A percentile compares a stretch with the other conserved stretches of the same genome.
Conservation (phyloP, 768 basidiomycete genomes). For the Pseudohyphozyma bogoriensis region DNA sequence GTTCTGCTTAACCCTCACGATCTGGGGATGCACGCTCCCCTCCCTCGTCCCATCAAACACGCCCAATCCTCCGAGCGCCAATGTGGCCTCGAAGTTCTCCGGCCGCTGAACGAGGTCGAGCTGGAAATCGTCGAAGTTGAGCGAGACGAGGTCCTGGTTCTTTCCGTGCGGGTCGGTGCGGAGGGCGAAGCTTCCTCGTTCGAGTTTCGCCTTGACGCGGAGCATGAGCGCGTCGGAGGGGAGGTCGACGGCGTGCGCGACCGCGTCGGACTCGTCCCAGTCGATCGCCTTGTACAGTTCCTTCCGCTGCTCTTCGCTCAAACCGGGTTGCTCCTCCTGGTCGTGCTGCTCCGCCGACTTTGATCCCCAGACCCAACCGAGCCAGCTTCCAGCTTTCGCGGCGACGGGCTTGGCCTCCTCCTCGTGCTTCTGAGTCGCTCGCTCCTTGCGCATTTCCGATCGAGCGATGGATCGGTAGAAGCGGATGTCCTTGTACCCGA, state of each 20-base stretch:
- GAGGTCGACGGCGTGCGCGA: conserved; percentile 57
- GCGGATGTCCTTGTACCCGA: conserved; percentile 87
- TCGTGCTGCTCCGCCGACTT: conserved; percentile 16
- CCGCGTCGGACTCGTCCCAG: conserved; percentile 74
- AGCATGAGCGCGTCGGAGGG: conserved; percentile 72
- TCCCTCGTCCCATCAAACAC: conserved; percentile 85
- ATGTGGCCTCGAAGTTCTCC: conserved; percentile 71
- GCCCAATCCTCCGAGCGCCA: conserved; percentile 73
- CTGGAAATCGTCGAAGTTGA: conserved; percentile 76
- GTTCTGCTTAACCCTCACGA: conserved; percentile 67
- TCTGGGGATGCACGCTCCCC: conserved; percentile 72
- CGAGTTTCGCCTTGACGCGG: conserved; percentile 63
- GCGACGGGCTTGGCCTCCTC: conserved; percentile 46
- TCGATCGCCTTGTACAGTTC: conserved; percentile 83
- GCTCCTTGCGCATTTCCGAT: conserved; percentile 75
- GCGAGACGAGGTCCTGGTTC: conserved; percentile 63
- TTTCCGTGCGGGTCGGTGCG: conserved; percentile 55
- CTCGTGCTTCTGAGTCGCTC: conserved; percentile 44
- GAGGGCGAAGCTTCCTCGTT: conserved; percentile 77
- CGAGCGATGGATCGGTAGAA: conserved; percentile 94
- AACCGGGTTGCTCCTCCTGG: conserved; percentile 37
- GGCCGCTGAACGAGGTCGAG: conserved; percentile 75
- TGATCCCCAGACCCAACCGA: conserved; percentile 67
- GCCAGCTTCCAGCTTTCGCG: conserved; percentile 38
- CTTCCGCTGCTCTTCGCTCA: conserved; percentile 82